These are phyloP conservation scores for Thyridium curvatum DNA, from an alignment of 2,329 filamentous ascomycete species.

Conservation along the genomic window DNA sequence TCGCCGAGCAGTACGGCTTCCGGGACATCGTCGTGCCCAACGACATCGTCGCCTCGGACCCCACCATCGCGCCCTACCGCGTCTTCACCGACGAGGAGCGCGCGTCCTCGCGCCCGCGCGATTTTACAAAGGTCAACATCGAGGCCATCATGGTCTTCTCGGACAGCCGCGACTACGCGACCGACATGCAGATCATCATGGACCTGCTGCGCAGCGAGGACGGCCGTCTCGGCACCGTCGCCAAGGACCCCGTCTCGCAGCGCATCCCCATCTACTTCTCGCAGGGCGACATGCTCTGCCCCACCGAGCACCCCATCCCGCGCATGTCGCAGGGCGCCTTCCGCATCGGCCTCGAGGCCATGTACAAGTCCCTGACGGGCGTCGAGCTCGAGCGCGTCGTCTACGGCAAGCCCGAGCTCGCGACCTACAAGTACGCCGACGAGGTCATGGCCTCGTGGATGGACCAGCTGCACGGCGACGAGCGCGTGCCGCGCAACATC, in stretches of 20 bases:
- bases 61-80: slow-evolving; percentile 62
- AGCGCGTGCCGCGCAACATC: slow-evolving; percentile 60
- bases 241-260: slow-evolving; percentile 58
- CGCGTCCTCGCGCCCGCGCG: slow-evolving; percentile 59
- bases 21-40: slow-evolving; percentile 67
- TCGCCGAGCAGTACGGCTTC: slow-evolving; percentile 69
- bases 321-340: slow-evolving; percentile 71
- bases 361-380: slow-evolving; percentile 65
- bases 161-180: slow-evolving; percentile 67
- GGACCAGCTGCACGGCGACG: slow-evolving; percentile 68
- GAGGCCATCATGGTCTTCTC: slow-evolving; percentile 71
- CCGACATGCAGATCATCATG: slow-evolving; percentile 71
- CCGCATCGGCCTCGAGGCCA: slow-evolving; percentile 67
- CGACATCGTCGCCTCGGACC: slow-evolving; percentile 66
- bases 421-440: slow-evolving; percentile 75
- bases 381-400: slow-evolving; percentile 68
- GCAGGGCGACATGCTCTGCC: slow-evolving; percentile 46
- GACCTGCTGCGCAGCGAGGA: slow-evolving; percentile 64
- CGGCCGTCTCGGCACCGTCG: slow-evolving; percentile 57
- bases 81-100: slow-evolving; percentile 63
- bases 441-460: slow-evolving; percentile 69
- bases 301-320: slow-evolving; percentile 57
- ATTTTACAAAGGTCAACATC: slow-evolving; percentile 67
- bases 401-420: slow-evolving; percentile 68
- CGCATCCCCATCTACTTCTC: slow-evolving; percentile 68